Evolutionary conservation across 768 basidiomycete genomes (phyloP).

Genomic region (Kwoniella europaea): DNA sequence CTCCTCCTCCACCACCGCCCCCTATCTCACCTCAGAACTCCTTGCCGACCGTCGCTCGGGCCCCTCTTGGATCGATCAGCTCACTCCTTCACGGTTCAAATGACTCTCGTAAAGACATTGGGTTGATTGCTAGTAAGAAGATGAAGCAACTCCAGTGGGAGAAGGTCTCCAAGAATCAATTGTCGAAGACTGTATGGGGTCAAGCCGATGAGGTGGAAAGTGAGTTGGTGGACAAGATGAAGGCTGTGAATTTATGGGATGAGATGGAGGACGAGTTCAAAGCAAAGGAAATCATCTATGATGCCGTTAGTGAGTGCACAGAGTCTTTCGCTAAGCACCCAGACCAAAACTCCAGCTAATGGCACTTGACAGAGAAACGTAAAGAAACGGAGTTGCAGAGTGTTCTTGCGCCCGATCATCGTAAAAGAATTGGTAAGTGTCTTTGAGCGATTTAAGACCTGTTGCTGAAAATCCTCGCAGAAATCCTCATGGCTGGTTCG

Average conservation of each 20-base stretch:
- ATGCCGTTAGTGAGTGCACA: conserved; percentile 71
- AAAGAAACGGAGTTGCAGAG: conserved; percentile 88
- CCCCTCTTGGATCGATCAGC: conserved; percentile 49
- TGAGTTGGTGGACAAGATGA: conserved; percentile 80
- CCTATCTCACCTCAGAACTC: conserved; percentile 22
- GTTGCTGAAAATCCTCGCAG: conserved; percentile 59
- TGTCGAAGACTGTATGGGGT: conserved; percentile 79
- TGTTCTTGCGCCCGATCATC: conserved; percentile 86
- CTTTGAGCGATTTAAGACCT: background rate
- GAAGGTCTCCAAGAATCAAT: conserved; percentile 87
- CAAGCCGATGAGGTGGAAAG: conserved; percentile 67
- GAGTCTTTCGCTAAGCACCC: too few species aligned
- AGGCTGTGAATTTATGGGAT: conserved; percentile 83
- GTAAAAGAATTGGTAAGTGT: conserved; percentile 84
- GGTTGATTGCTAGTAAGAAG: conserved; percentile 80
- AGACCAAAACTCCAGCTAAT: conserved; percentile 5
- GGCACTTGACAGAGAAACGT: conserved; percentile 66
- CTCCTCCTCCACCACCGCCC: conserved; percentile 17
- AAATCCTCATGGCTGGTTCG: conserved; percentile 88
- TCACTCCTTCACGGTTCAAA: conserved; percentile 49
- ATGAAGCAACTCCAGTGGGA: conserved; percentile 99
- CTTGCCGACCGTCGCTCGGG: conserved; percentile 23
- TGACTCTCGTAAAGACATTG: conserved; percentile 75
- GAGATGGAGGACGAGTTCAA: conserved; percentile 99
- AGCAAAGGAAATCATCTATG: conserved; percentile 90